Base-by-base conservation (phyloP, 331 rosid species). In the Pyrus hybrid region DNA sequence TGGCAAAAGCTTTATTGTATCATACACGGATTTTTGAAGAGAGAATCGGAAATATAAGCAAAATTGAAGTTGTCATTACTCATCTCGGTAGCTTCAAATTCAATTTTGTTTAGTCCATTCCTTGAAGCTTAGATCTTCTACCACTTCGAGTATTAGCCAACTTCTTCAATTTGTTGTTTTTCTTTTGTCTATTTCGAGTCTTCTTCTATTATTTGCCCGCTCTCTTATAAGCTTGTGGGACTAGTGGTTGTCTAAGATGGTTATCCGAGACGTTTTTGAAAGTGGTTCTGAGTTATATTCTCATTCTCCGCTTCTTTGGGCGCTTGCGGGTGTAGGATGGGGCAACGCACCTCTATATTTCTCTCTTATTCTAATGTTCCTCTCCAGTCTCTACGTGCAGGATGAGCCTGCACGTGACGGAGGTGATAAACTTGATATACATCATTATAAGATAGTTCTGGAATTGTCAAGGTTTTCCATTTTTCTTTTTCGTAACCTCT, bases 21-120 rank as follows among this genome's bases (percentile, higher is more conserved):
- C 77, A 41, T 41, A 8, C 80, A 79, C 57, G 76, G 49, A 76
- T 76, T 76, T 85, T 83, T 86, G 86, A 76, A 71, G 72, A 75
- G 45, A 3, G 45, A 41, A 70, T 29, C 51, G 8, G 26, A 69
- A 80, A 72, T 17, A 56, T 41, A 67, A 32, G 54, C 76, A 73
- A 45, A 62, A 3, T 58, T 51, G 57, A 51, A 57, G 63, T 58
- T 16, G 12, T 23, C 0, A 10, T 6, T 51, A 6, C 57, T 51
- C 57, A 6, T 51, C 57, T 51, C 13, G 57, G 4, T 6, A 17
- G 57, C 57, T 51, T 51, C 57, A 51, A 51, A 51, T 51, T 51
- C 57, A 51, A 51, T 41, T 41, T 4, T 11, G 13, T 4, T 41
- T 41, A 11, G 13, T 41, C 45, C 45, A 37, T 17, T 49, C 1